phyloP scores from a whole-genome alignment of 768 basidiomycete species.

The Xanthoconium stramineum region DNA sequence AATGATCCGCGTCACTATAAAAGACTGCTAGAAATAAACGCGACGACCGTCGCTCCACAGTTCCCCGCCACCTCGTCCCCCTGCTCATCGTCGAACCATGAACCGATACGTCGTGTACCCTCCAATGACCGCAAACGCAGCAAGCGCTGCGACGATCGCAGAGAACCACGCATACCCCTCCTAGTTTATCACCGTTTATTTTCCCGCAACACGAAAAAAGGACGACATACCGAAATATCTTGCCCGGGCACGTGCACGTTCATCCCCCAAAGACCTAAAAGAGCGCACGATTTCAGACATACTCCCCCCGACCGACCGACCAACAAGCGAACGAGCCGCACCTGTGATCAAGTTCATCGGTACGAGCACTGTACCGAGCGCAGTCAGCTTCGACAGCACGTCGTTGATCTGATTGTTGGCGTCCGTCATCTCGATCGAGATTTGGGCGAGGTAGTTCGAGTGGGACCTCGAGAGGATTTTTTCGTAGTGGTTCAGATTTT shows the following conservation, averaged over 20 bases:
- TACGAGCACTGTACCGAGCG: constrained; percentile 94
- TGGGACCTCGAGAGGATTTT: constrained; percentile 98
- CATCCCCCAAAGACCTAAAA: constrained; percentile 93
- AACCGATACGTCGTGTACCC: constrained; percentile 78
- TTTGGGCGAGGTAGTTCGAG: constrained; percentile 98
- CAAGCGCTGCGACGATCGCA: constrained; percentile 77
- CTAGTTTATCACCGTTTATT: background rate
- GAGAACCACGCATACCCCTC: constrained; percentile 79
- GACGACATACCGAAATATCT: constrained; percentile 40
- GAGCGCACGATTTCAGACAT: background rate
- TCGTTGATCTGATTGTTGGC: constrained; percentile 99
- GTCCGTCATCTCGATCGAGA: constrained; percentile 99
- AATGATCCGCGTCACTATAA: no score
- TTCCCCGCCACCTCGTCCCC: background rate
- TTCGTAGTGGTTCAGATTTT: constrained; percentile 99
- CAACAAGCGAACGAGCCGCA: constrained; percentile 23
- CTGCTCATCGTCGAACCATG: constrained; percentile 48
- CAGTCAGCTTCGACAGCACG: constrained; percentile 94
- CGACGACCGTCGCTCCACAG: background rate
- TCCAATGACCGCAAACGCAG: constrained; percentile 78
- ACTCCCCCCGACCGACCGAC: background rate
- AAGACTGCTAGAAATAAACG: background rate
- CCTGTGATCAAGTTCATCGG: constrained; percentile 97
- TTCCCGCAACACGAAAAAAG: background rate
- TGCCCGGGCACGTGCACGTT: constrained; percentile 97